Conservation (phyloP, 352 stramenopile species). For the Globisporangium spiculum region DNA sequence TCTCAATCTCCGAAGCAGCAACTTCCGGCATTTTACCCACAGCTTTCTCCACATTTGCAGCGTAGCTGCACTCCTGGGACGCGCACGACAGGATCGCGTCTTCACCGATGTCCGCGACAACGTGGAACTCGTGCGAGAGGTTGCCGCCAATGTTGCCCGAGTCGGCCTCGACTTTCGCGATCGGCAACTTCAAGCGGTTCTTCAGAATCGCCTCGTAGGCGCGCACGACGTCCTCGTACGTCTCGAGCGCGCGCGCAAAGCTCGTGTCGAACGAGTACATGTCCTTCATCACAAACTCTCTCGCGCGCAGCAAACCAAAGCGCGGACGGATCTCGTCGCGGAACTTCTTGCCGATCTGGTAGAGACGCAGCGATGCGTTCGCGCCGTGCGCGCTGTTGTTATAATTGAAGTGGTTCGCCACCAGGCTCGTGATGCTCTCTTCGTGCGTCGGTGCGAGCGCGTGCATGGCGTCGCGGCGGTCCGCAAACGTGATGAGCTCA, state of each 20-base stretch:
- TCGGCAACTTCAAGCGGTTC: constrained; percentile 56
- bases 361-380: constrained; percentile 64
- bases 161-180: constrained; percentile 83
- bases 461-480: constrained; percentile 65
- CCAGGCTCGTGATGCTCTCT: constrained; percentile 81
- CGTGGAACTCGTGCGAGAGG: constrained; percentile 89
- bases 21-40: constrained; percentile 32
- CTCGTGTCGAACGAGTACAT: constrained; percentile 88
- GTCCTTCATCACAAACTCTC: constrained; percentile 92
- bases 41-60: constrained; percentile 88
- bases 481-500: constrained; percentile 81
- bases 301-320: constrained; percentile 76
- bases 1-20: background rate
- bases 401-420: constrained; percentile 57
- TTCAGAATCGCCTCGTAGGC: constrained; percentile 81
- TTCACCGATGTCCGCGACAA: constrained; percentile 79
- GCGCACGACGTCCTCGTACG: constrained; percentile 74
- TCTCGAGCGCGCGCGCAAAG: constrained; percentile 53
- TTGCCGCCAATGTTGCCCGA: constrained; percentile 87
- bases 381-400: constrained; percentile 23
- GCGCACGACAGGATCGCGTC: constrained; percentile 78
- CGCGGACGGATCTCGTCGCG: constrained; percentile 86
- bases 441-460: constrained; percentile 83
- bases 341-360: constrained; percentile 88
- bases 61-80: constrained; percentile 56